A percentile compares a stretch with the other conserved stretches of the same genome.
phyloP scores from a whole-genome alignment of 2,329 filamentous ascomycete species.

The Sphaerulina populicola region DNA sequence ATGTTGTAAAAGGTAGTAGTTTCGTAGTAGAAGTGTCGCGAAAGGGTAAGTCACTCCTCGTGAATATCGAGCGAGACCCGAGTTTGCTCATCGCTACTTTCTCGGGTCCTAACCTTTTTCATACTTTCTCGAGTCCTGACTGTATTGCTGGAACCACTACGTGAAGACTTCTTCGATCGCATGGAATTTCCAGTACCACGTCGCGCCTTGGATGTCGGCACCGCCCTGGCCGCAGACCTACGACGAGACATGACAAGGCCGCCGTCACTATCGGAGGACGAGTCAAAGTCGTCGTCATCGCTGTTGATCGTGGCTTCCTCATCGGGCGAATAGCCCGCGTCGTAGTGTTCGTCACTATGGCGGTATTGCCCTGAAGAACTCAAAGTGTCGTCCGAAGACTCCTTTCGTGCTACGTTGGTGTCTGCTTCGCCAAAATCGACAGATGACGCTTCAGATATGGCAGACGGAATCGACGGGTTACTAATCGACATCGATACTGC shows the following conservation, averaged over 20 bases:
- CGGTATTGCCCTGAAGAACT: constrained; percentile 24
- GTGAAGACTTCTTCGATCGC: constrained; percentile 35
- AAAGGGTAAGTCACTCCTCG: constrained; percentile 17
- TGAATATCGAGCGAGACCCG: constrained; percentile 18
- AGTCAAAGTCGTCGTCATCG: constrained; percentile 36
- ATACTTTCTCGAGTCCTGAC: constrained; percentile 21
- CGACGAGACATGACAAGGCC: constrained; percentile 34
- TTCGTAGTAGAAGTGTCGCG: not conserved
- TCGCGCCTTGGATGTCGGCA: constrained; percentile 18
- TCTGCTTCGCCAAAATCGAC: constrained; percentile 30
- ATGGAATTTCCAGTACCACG: constrained; percentile 28
- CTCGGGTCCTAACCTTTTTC: constrained; percentile 39
- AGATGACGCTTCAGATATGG: constrained; percentile 43
- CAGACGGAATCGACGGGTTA: constrained; percentile 45
- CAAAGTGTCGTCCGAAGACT: constrained; percentile 33
- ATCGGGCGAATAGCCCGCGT: constrained; percentile 31
- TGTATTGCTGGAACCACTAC: constrained; percentile 45
- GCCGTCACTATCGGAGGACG: constrained; percentile 34
- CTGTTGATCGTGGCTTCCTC: constrained; percentile 34
- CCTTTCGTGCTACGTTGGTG: constrained; percentile 32
- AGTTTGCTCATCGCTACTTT: constrained; percentile 22
- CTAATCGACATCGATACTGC: constrained; percentile 44
- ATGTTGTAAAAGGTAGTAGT: constrained; percentile 7
- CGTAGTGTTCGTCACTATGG: constrained; percentile 20
- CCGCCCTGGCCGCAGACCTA: constrained; percentile 23